These are phyloP conservation scores for Choanephora cucurbitarum DNA, from an alignment of 371 early-diverging fungal species.

Conservation along the genomic window DNA sequence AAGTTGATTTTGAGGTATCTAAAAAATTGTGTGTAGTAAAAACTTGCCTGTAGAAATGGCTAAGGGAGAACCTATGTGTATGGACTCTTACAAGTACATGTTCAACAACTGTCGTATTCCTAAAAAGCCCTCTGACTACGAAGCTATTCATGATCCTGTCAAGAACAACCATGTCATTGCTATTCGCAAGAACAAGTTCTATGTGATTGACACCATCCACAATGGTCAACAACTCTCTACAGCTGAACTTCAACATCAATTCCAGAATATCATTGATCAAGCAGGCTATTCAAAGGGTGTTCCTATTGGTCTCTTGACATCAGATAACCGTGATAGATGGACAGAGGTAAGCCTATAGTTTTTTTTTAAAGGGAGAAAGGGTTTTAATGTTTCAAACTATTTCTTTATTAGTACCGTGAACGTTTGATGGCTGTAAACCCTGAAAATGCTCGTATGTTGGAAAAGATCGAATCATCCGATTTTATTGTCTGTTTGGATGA, in stretches of 20 bases:
- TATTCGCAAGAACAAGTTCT: conserved; percentile 91
- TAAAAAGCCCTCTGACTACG: conserved; percentile 79
- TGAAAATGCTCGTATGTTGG: conserved; percentile 66
- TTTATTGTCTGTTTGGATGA: conserved; percentile 91
- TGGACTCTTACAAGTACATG: conserved; percentile 92
- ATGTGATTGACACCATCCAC: conserved; percentile 69
- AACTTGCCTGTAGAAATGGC: conserved; percentile 85
- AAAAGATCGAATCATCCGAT: conserved; percentile 79
- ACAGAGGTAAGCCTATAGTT: conserved; percentile 84
- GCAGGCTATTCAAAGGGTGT: conserved; percentile 75
- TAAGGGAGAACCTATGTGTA: conserved; percentile 80
- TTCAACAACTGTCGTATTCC: conserved; percentile 96
- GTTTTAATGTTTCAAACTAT: too few relatives aligned
- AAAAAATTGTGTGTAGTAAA: conserved; percentile 47
- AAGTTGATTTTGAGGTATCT: too few relatives aligned
- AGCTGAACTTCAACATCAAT: conserved; percentile 80
- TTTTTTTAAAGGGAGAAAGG: too few relatives aligned
- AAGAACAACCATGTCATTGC: conserved; percentile 85
- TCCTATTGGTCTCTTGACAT: conserved; percentile 88
- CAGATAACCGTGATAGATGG: conserved; percentile 94
- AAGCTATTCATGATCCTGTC: conserved; percentile 74
- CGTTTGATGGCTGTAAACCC: conserved; percentile 65
- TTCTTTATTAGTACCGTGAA: conserved; percentile 64
- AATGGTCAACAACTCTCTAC: conserved; percentile 82
- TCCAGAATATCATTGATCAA: conserved; percentile 69